These are phyloP conservation scores for Inonotus hispidus DNA, from an alignment of 1,284 basidiomycete species.

Conservation along the genomic window DNA sequence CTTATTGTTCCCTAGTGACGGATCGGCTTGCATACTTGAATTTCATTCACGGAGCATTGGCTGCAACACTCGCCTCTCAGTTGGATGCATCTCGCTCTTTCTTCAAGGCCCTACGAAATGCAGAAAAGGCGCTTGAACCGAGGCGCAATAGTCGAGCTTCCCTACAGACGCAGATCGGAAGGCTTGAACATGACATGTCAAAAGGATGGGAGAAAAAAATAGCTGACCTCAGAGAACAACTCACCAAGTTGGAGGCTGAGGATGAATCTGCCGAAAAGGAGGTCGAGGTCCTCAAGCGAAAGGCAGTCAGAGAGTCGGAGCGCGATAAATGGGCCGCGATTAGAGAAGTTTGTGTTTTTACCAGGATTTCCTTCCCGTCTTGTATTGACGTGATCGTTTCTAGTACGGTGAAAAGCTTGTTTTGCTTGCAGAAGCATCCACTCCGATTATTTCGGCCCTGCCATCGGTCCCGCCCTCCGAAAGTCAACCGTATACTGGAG, in stretches of 20 bases:
- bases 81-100: slow-evolving; percentile 57
- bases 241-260: slow-evolving; percentile 56
- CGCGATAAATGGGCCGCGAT: slow-evolving; percentile 69
- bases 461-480: slow-evolving; percentile 57
- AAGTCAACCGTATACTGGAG: slow-evolving; percentile 51
- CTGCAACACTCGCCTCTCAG: slow-evolving; percentile 51
- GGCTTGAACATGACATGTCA: slow-evolving; percentile 58
- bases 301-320: slow-evolving; percentile 68
- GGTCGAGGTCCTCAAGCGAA: slow-evolving; percentile 63
- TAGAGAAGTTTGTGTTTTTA: slow-evolving; percentile 48
- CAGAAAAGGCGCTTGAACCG: slow-evolving; percentile 55
- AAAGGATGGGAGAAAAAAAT: slow-evolving; percentile 55
- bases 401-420: slow-evolving; percentile 75
- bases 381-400: not conserved
- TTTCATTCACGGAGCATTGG: slow-evolving; percentile 64
- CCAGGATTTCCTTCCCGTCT: not conserved
- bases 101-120: slow-evolving; percentile 64
- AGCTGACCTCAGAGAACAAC: slow-evolving; percentile 58
- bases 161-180: slow-evolving; percentile 54
- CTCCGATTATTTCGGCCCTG: slow-evolving; percentile 51
- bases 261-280: slow-evolving; percentile 62
- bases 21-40: slow-evolving; percentile 76
- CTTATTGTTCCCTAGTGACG: slow-evolving; percentile 43
- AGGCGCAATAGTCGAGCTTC: slow-evolving; percentile 53
- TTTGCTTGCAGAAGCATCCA: slow-evolving; percentile 62